These are phyloP conservation scores for Saccharomycopsis capsularis DNA, from an alignment of 805 yeast species.

Conservation along the genomic window DNA sequence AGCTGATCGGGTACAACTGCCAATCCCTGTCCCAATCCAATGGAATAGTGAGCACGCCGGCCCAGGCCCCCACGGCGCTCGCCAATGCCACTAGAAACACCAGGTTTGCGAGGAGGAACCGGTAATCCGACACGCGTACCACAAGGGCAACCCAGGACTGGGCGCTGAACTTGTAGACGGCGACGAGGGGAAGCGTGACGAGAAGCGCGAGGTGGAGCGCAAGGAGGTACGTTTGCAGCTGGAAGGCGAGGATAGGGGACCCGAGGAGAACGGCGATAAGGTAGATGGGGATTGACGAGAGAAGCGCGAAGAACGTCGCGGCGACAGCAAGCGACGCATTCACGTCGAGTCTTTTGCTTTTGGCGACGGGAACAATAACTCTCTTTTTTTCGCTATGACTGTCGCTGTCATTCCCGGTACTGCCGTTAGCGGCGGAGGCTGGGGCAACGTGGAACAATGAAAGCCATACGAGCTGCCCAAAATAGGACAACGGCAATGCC, in stretches of 20 bases:
- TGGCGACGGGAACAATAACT: conserved; percentile 15
- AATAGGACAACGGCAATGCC: conserved; percentile 16
- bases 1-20: conserved; percentile 94
- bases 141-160: conserved; percentile 33
- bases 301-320: conserved; percentile 10
- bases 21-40: conserved; percentile 97
- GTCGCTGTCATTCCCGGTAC: no score
- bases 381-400: conserved; percentile 1
- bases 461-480: conserved; percentile 20
- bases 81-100: conserved; percentile 20
- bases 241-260: conserved; percentile 59
- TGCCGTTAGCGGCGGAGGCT: no score
- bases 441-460: neutral
- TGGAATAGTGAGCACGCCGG: conserved; percentile 90
- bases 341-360: conserved; percentile 14
- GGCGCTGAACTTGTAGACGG: conserved; percentile 46
- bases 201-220: conserved; percentile 57
- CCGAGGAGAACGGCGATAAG: conserved; percentile 58
- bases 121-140: conserved; percentile 2
- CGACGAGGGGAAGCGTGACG: conserved; percentile 56
- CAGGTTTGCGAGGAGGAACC: conserved; percentile 14
- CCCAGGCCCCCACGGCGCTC: conserved; percentile 67
- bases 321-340: conserved; percentile 14
- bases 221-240: conserved; percentile 50
- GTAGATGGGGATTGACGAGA: conserved; percentile 27